phyloP scores from a whole-genome alignment of 2,329 filamentous ascomycete genomes.

The Trichoderma citrinoviride region DNA sequence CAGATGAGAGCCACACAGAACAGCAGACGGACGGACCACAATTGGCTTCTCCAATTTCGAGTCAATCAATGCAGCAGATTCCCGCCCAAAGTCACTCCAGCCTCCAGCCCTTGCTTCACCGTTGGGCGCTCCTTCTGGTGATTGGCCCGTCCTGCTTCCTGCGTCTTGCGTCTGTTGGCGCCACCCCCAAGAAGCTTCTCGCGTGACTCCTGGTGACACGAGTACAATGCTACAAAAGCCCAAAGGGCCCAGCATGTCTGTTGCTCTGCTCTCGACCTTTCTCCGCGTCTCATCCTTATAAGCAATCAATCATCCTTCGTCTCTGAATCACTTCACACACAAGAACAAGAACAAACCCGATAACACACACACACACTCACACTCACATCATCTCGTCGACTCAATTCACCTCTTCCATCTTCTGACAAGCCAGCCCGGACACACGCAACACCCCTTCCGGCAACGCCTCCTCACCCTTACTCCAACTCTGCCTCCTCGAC shows the following conservation, averaged over 20 bases:
- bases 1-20: too few relatives aligned
- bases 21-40: background rate
- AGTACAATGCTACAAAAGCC: conserved; percentile 22
- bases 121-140: background rate
- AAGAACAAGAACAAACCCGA: background rate
- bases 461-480: conserved; percentile 19
- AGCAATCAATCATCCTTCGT: background rate
- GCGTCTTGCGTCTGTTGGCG: conserved; percentile 5
- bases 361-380: background rate
- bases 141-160: conserved; percentile 2
- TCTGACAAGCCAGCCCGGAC: background rate
- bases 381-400: background rate
- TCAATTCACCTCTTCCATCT: background rate
- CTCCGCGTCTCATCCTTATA: background rate
- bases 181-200: conserved; percentile 25
- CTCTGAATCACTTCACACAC: background rate
- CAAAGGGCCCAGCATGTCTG: conserved; percentile 13
- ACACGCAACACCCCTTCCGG: background rate
- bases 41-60: background rate
- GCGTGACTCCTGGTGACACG: conserved; percentile 27
- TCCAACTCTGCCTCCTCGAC: conserved; percentile 12
- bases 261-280: background rate
- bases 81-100: too few relatives aligned
- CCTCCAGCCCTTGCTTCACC: background rate
- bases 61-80: too few relatives aligned